Evolutionary conservation across 225 moss, liverwort and hornwort species (phyloP).

Genomic region (Takakia lepidozioides): DNA sequence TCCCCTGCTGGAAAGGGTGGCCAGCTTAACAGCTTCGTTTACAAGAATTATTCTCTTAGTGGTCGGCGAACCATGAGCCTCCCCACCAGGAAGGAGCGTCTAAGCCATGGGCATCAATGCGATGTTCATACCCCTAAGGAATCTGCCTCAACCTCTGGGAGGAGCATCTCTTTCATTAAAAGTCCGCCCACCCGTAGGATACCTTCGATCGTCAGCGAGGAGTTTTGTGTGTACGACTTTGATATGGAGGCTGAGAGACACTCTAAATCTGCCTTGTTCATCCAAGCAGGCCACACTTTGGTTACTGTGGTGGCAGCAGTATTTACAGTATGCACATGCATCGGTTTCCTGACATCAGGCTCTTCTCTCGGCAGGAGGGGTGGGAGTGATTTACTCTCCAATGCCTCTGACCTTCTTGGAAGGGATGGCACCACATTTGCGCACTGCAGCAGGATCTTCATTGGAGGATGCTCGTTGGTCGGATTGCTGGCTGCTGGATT

Average conservation of each 20-base stretch:
- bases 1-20: constrained; percentile 22
- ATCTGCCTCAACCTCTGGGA: constrained; percentile 4
- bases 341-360: constrained; percentile 27
- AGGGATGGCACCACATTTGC: not conserved
- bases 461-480: constrained; percentile 16
- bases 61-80: constrained; percentile 49
- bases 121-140: constrained; percentile 18
- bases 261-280: constrained; percentile 34
- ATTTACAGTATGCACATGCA: constrained; percentile 18
- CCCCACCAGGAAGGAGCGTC: too few relatives aligned
- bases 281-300: constrained; percentile 33
- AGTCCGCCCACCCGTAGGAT: too few relatives aligned
- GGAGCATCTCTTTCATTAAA: constrained; percentile 17
- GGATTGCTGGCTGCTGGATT: constrained; percentile 28
- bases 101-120: too few relatives aligned
- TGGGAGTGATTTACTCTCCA: not conserved
- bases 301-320: constrained; percentile 34
- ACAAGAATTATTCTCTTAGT: constrained; percentile 45
- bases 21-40: constrained; percentile 38
- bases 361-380: constrained; percentile 1
- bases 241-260: constrained; percentile 34
- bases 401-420: not conserved
- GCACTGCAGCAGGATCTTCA: constrained; percentile 17
- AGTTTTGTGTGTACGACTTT: constrained; percentile 12
- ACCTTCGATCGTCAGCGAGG: not conserved